Conservation (phyloP, 768 basidiomycete genomes). For the Astraeus odoratus region DNA sequence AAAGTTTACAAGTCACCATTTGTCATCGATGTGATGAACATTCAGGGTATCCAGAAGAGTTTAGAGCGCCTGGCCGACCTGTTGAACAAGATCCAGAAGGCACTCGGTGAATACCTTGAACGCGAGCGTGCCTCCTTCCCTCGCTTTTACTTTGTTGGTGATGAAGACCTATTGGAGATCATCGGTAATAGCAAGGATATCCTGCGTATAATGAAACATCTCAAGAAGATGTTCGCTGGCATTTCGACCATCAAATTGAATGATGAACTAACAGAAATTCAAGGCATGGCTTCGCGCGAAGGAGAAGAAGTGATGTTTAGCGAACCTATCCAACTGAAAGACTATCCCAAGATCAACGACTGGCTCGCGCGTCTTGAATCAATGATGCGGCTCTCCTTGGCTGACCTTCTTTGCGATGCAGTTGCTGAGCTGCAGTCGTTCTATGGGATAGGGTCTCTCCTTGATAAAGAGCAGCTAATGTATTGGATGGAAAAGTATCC, state of each 20-base stretch:
- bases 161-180: constrained; percentile 97
- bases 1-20: constrained; percentile 99
- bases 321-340: constrained; percentile 79
- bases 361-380: constrained; percentile 91
- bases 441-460: constrained; percentile 57
- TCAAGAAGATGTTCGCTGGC: constrained; percentile 99
- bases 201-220: constrained; percentile 94
- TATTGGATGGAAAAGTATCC: constrained; percentile 92
- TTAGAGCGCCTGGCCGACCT: constrained; percentile 94
- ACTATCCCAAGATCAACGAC: constrained; percentile 97
- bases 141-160: constrained; percentile 98
- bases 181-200: constrained; percentile 99
- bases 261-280: constrained; percentile 81
- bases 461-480: constrained; percentile 68
- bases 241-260: constrained; percentile 85
- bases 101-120: constrained; percentile 96
- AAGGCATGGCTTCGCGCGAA: constrained; percentile 92
- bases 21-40: constrained; percentile 94
- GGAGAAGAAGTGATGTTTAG: constrained; percentile 90
- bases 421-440: constrained; percentile 76
- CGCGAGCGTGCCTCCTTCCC: constrained; percentile 97
- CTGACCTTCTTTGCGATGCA: constrained; percentile 71
- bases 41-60: constrained; percentile 93
- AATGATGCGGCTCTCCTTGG: constrained; percentile 88
- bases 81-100: constrained; percentile 98